Evolutionary conservation across 169 alveolate species (phyloP), one percentile per base, ranked within the genome.

Genomic region (Ichthyophthirius multifiliis): DNA sequence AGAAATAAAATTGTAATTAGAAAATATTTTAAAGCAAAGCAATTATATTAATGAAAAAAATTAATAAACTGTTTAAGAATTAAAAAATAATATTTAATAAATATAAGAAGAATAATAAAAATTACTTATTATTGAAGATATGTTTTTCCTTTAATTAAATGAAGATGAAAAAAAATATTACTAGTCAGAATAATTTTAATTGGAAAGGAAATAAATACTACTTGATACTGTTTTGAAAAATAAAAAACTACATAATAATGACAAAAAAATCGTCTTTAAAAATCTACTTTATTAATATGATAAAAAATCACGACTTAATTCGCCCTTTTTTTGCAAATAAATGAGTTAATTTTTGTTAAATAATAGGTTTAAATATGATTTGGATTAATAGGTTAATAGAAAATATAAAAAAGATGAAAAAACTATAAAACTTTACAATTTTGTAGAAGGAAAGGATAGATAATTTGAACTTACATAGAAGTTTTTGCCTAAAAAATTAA

Each of bases 151-250:
- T 27, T 27, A 55, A n/a, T 15, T 55, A 23, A 15, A 16, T 1
- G 23, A 16, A 10, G 39, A 55, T 13, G 41, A 55, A 9, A 15
- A 10, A 1, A 23, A 55, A 16, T 55, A 10, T 27, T 55, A 55
- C 31, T 16, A 23, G 3, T 55, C 71, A 20, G 71, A 55, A 27
- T 12, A 23, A 3, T 55, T 55, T 55, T 27, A 55, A 7, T 27
- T 55, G 7, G 43, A 55, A 10, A 55, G 71, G 15, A 55, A 55
- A 27, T 27, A 55, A 39, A 27, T 55, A 39, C 18, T 55, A 2
- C 39, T 55, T 4, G 71, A 55, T 55, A 55, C 71, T 6, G 31
- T 55, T 55, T 23, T 55, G 71, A 55, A 55, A 55, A 55, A 55
- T 55, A 55, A 55, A 55, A 55, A 55, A 18, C 23, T 55, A 20